Evolutionary conservation across 2,329 filamentous ascomycete species (phyloP).

Genomic region (Emericellopsis atlantica): DNA sequence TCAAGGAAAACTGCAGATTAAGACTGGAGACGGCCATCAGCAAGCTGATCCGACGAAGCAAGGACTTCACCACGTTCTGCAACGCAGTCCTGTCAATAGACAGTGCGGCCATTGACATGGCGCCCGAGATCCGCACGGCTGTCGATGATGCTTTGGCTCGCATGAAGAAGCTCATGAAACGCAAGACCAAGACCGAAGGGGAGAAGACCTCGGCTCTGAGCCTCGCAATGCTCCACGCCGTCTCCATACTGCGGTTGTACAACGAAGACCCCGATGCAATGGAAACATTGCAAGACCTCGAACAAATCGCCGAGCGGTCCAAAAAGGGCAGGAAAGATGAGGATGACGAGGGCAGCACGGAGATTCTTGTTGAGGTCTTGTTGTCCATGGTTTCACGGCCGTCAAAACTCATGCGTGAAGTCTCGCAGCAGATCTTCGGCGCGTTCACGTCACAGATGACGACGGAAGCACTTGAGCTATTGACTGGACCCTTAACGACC

Average conservation of each 20-base stretch:
- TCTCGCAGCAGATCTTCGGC: constrained; percentile 79
- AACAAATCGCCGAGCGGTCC: constrained; percentile 58
- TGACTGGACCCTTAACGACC: constrained; percentile 57
- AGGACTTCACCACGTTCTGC: constrained; percentile 40
- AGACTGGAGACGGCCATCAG: constrained; percentile 46
- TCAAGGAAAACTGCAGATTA: constrained; percentile 40
- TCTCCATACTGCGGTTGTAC: constrained; percentile 80
- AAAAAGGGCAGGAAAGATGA: constrained; percentile 31
- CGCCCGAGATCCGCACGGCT: constrained; percentile 39
- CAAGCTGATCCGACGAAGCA: constrained; percentile 39
- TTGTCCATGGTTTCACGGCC: constrained; percentile 81
- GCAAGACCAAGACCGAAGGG: constrained; percentile 17
- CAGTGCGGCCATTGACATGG: constrained; percentile 37
- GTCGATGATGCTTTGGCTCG: constrained; percentile 37
- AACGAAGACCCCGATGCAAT: constrained; percentile 81
- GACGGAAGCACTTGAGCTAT: constrained; percentile 53
- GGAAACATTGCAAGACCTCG: constrained; percentile 70
- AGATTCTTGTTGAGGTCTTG: constrained; percentile 74
- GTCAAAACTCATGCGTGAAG: constrained; percentile 72
- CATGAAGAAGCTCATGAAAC: constrained; percentile 39
- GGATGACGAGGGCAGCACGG: constrained; percentile 41
- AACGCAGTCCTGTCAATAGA: constrained; percentile 41
- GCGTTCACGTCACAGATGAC: constrained; percentile 69
- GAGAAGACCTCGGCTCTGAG: constrained; percentile 40
- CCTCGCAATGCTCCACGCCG: constrained; percentile 68